phyloP scores from a whole-genome alignment of 2,329 filamentous ascomycete species.

The Aspergillus chevalieri region DNA sequence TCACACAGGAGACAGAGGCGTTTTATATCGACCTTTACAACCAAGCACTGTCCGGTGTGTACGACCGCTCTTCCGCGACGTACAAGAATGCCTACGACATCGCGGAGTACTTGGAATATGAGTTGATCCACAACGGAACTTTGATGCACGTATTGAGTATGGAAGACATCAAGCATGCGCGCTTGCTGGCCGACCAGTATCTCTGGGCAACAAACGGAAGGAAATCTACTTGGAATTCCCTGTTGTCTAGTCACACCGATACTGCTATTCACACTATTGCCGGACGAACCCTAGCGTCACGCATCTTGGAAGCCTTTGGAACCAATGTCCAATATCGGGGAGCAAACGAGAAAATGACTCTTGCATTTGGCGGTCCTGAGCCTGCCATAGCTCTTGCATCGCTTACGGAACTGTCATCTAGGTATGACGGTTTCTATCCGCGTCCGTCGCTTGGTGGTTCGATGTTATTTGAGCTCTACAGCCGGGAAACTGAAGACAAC shows the following conservation, averaged over 20 bases:
- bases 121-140: conserved; percentile 46
- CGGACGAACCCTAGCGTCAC: conserved; percentile 37
- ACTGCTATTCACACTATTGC: conserved; percentile 34
- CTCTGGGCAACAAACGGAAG: conserved; percentile 45
- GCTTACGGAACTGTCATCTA: conserved; percentile 35
- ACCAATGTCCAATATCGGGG: conserved; percentile 35
- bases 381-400: conserved; percentile 49
- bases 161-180: conserved; percentile 31
- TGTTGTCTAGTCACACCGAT: conserved; percentile 9
- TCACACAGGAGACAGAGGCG: conserved; percentile 28
- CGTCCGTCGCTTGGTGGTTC: conserved; percentile 45
- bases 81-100: conserved; percentile 51
- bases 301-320: conserved; percentile 34
- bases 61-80: conserved; percentile 35
- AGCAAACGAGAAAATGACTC: conserved; percentile 36
- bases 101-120: conserved; percentile 53
- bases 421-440: conserved; percentile 42
- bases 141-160: conserved; percentile 26
- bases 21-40: conserved; percentile 46
- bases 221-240: conserved; percentile 17
- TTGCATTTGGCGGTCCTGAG: conserved; percentile 47
- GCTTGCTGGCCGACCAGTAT: conserved; percentile 45
- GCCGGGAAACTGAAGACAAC: conserved; percentile 27
- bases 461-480: conserved; percentile 50
- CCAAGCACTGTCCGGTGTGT: conserved; percentile 38